Base-by-base conservation (phyloP, 768 basidiomycete genomes). In the Mycena floridula region DNA sequence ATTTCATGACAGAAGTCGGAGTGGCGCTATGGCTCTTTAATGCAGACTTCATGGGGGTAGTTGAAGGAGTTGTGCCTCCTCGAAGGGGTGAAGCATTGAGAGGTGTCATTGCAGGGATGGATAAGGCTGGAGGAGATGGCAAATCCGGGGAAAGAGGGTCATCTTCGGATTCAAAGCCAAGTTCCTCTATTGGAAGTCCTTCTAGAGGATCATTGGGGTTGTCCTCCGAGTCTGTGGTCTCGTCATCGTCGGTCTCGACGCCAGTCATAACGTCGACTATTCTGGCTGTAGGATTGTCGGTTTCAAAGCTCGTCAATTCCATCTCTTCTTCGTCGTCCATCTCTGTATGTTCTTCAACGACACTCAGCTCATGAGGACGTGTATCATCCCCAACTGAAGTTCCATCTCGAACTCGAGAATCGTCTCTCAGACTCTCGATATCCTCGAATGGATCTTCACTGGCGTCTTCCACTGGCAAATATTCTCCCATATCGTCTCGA, bases 381-480 rank as follows among this genome's bases (percentile, higher is more conserved):
- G 39, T 40, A 20, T 54, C 59, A 7, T 50, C 54, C 26, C 46
- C 54, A 40, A 49, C 43, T 30, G 47, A 40, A 27, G 46, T 43
- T 27, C 44, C 50, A 12, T 67, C 64, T 37, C 58, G 59, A 11
- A 62, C 62, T 39, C 60, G 63, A 20, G 76, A 72, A 45, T 85
- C 85, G 44, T 86, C 85, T 25, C 76, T 69, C 54, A 93, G 59
- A 54, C 90, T 92, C 58, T 95, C 93, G 43, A 97, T 85, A 54
- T 93, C 93, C 25, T 79, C 78, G 63, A 97, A 97, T 7, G 90
- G 88, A 66, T 97, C 94, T 53, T 90, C 89, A 49, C 86, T 88
- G 35, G 74, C 70, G 32, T 74, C 65, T 23, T 65, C 72, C 43
- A 67, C 56, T 48, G 59, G 61, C 53, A 50, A 59, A 49, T 45